phyloP scores from a whole-genome alignment of 2,329 filamentous ascomycete species.

The Clonostachys sp. region DNA sequence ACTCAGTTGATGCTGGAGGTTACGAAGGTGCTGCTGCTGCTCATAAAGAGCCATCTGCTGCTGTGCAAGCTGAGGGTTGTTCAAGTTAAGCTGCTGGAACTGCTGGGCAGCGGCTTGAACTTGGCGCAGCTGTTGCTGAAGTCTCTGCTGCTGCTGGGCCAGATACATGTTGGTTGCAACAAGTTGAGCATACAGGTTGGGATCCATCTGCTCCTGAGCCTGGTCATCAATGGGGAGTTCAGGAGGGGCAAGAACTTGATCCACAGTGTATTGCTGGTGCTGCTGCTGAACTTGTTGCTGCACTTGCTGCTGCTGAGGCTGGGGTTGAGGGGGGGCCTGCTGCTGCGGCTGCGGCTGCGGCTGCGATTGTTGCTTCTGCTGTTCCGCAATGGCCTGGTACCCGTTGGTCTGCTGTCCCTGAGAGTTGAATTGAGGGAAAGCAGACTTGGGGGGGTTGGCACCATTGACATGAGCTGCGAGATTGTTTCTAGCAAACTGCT shows the following conservation, averaged over 20 bases:
- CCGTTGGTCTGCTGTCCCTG: neutral
- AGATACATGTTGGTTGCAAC: constrained; percentile 89
- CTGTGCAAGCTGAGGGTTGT: constrained; percentile 41
- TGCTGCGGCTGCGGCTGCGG: constrained; percentile 7
- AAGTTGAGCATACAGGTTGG: constrained; percentile 80
- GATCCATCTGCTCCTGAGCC: constrained; percentile 65
- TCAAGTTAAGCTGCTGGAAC: constrained; percentile 72
- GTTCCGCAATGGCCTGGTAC: constrained; percentile 10
- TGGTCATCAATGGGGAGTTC: constrained; percentile 70
- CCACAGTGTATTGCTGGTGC: constrained; percentile 59
- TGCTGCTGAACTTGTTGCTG: constrained; percentile 3
- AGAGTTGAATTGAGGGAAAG: constrained; percentile 41
- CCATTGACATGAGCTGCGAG: neutral
- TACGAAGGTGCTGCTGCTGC: constrained; percentile 21
- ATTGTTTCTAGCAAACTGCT: constrained; percentile 35
- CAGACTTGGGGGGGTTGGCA: constrained; percentile 44
- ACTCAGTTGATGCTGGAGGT: neutral
- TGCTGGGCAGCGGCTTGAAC: constrained; percentile 81
- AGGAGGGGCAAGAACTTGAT: constrained; percentile 84
- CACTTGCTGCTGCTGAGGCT: constrained; percentile 15
- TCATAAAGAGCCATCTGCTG: constrained; percentile 41
- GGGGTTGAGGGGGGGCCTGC: constrained; percentile 20
- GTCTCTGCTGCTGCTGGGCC: constrained; percentile 88
- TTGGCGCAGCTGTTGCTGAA: constrained; percentile 86
- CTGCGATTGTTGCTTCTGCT: constrained; percentile 13